A percentile compares a stretch with the other conserved stretches of the same genome.
Conservation (phyloP, 2,329 filamentous ascomycete species). For the Coleophoma cylindrospora region DNA sequence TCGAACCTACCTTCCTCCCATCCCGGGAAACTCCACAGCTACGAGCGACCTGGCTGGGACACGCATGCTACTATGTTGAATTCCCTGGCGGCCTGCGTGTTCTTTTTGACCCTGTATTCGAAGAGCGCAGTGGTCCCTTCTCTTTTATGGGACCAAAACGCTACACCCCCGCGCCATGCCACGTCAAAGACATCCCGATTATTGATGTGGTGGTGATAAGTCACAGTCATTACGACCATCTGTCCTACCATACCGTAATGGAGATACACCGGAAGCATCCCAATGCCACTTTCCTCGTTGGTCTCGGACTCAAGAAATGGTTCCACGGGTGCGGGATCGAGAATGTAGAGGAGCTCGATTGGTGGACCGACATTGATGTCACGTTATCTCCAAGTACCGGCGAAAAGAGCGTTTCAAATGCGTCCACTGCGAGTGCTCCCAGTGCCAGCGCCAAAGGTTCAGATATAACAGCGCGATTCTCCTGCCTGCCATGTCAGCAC, state of each 20-base stretch:
- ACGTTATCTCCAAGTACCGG: constrained; percentile 42
- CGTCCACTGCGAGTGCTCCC: constrained; percentile 9
- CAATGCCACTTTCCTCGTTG: constrained; percentile 81
- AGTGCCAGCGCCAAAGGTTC: constrained; percentile 6
- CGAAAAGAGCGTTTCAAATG: constrained; percentile 10
- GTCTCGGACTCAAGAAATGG: constrained; percentile 76
- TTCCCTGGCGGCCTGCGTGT: constrained; percentile 82
- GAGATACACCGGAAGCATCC: constrained; percentile 68
- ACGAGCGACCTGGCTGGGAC: constrained; percentile 89
- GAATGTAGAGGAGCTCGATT: constrained; percentile 84
- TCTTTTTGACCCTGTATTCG: constrained; percentile 91
- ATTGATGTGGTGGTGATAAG: constrained; percentile 71
- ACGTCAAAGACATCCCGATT: constrained; percentile 70
- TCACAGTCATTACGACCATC: constrained; percentile 89
- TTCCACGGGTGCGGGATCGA: constrained; percentile 64
- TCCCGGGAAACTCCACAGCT: constrained; percentile 50
- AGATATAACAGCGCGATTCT: constrained; percentile 65
- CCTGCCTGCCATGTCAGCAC: constrained; percentile 81
- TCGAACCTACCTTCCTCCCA: constrained; percentile 51
- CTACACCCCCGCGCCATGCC: constrained; percentile 72
- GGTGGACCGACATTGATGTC: constrained; percentile 82
- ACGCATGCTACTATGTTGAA: constrained; percentile 91
- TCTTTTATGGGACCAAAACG: constrained; percentile 67
- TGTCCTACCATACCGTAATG: constrained; percentile 69
- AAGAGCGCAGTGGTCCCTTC: constrained; percentile 78